phyloP scores from a whole-genome alignment of 306 rosid genomes.

The Fagus sylvatica region DNA sequence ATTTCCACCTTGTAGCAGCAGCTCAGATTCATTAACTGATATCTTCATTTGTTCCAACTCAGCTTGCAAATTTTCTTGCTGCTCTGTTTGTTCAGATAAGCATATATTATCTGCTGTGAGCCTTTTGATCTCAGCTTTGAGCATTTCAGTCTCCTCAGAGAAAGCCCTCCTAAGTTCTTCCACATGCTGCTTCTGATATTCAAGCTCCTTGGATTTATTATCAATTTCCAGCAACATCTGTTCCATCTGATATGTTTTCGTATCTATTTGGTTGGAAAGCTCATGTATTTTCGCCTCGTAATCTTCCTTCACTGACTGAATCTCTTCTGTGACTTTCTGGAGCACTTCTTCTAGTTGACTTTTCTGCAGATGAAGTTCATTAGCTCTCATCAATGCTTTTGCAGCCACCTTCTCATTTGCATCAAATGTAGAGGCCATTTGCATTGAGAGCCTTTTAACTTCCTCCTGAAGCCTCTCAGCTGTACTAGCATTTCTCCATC shows the following conservation, averaged over 20 bases:
- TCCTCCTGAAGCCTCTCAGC: constrained; percentile 96
- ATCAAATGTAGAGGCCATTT: constrained; percentile 79
- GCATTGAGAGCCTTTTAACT: constrained; percentile 69
- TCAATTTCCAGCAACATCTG: constrained; percentile 60
- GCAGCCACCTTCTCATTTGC: constrained; percentile 83
- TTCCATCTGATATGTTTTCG: constrained; percentile 49
- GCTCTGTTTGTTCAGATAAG: constrained; percentile 50
- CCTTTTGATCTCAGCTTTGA: constrained; percentile 57
- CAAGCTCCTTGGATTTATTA: constrained; percentile 58
- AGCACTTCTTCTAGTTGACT: constrained; percentile 58
- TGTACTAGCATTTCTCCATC: constrained; percentile 62
- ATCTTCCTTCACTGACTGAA: constrained; percentile 46
- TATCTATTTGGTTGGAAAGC: constrained; percentile 53
- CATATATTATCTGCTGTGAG: constrained; percentile 45
- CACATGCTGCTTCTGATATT: constrained; percentile 44
- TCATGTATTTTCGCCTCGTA: constrained; percentile 48
- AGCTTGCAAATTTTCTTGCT: constrained; percentile 35
- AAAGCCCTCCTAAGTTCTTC: constrained; percentile 51
- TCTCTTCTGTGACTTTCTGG: constrained; percentile 52
- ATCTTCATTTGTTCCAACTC: constrained; percentile 62
- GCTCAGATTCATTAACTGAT: constrained; percentile 56
- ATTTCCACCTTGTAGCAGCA: constrained; percentile 42
- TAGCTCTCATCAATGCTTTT: constrained; percentile 72
- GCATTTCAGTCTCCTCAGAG: constrained; percentile 54
- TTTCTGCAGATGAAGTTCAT: constrained; percentile 62